These are phyloP conservation scores for Kwoniella dejecticola DNA, from an alignment of 768 basidiomycete species.

Conservation along the genomic window DNA sequence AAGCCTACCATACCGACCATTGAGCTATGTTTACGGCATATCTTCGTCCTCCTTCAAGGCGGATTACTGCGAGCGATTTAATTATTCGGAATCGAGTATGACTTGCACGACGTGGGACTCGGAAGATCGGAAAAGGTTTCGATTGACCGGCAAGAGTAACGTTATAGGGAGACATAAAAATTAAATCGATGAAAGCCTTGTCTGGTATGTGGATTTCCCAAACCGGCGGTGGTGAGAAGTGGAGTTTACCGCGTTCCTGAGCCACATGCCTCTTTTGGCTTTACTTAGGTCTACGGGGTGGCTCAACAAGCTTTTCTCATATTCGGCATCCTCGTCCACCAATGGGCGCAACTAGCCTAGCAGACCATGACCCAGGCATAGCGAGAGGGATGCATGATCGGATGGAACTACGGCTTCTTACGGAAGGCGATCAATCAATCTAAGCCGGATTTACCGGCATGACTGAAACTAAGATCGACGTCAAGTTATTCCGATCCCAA, in stretches of 20 bases:
- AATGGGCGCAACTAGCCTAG: too few species aligned
- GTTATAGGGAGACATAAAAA: conserved; percentile 5
- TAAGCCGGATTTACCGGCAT: conserved; percentile 7
- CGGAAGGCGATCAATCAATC: not conserved
- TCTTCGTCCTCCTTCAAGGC: too few species aligned
- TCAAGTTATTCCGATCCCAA: conserved; percentile 13
- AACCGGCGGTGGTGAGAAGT: conserved; percentile 16
- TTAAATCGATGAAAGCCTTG: too few species aligned
- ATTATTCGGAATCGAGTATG: too few species aligned
- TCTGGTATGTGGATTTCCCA: conserved; percentile 3
- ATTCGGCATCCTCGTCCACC: too few species aligned
- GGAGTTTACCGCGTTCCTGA: conserved; percentile 2
- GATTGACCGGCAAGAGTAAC: conserved; percentile 11
- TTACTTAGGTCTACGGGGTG: not conserved
- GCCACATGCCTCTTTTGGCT: conserved; percentile 10
- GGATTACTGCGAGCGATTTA: too few species aligned
- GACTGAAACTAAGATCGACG: conserved; percentile 1
- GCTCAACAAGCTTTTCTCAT: too few species aligned
- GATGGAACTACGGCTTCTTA: too few species aligned
- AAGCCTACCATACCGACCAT: too few species aligned
- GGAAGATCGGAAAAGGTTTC: not conserved
- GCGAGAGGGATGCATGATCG: too few species aligned
- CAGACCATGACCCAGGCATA: too few species aligned
- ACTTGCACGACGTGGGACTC: not conserved
- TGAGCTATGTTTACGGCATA: too few species aligned